Percentiles rank a stretch among this genome's conserved stretches.
phyloP scores from a whole-genome alignment of 805 yeast species.

The Komagataella ulmi region DNA sequence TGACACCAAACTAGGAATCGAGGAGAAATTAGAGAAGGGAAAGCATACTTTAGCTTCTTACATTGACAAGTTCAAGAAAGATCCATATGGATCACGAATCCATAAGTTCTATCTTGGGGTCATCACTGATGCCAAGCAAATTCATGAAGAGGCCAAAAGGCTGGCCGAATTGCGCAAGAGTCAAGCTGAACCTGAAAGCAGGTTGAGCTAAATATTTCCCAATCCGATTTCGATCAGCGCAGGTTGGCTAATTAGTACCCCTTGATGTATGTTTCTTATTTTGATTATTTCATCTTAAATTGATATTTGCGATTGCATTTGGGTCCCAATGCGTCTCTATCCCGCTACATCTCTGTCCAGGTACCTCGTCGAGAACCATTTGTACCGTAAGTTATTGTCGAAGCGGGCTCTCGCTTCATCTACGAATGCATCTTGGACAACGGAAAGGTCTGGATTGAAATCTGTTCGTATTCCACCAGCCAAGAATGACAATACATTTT shows the following conservation, averaged over 20 bases:
- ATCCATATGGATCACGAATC: slow-evolving; percentile 42
- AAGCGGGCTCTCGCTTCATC: too few relatives aligned
- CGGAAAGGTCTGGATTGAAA: not conserved
- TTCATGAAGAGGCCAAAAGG: slow-evolving; percentile 64
- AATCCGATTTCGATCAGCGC: not conserved
- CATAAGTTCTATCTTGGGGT: slow-evolving; percentile 46
- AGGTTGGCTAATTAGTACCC: not conserved
- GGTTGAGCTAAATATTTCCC: not conserved
- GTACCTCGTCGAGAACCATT: not conserved
- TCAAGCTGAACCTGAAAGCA: slow-evolving; percentile 7
- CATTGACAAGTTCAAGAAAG: slow-evolving; percentile 29
- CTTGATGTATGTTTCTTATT: not conserved
- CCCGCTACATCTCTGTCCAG: not conserved
- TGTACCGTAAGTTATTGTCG: too few relatives aligned
- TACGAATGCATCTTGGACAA: not conserved
- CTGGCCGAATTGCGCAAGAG: slow-evolving; percentile 44
- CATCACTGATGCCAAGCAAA: slow-evolving; percentile 43
- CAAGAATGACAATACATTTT: not conserved
- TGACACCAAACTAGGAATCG: slow-evolving; percentile 27
- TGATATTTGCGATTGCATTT: not conserved
- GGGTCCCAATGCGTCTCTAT: not conserved
- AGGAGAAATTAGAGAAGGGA: slow-evolving; percentile 23
- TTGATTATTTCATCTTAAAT: not conserved
- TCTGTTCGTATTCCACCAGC: not conserved
- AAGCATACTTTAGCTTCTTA: slow-evolving; percentile 26